phyloP scores from a whole-genome alignment of 306 rosid genomes.

The Prunus fruticosa region DNA sequence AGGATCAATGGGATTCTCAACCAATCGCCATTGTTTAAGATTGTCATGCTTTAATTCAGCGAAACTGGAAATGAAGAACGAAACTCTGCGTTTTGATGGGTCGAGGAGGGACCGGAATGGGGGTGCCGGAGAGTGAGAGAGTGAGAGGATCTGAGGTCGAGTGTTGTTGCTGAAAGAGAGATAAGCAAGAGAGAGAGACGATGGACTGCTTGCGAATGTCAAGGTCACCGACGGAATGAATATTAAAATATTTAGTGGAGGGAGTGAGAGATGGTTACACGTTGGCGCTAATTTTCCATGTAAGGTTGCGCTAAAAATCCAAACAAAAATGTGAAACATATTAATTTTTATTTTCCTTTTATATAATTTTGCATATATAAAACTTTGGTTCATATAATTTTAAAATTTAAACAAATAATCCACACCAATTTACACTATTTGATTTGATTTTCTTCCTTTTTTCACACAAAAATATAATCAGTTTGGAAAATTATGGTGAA shows the following conservation, averaged over 20 bases:
- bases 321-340: too few species aligned
- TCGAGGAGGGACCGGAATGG: not conserved
- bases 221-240: not conserved
- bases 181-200: not conserved
- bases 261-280: not conserved
- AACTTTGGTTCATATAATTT: too few species aligned
- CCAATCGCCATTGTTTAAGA: conserved; percentile 36
- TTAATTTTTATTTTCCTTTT: too few species aligned
- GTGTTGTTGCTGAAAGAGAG: not conserved
- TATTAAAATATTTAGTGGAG: not conserved
- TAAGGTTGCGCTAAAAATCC: too few species aligned
- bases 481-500: too few species aligned
- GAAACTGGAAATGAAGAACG: not conserved
- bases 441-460: too few species aligned
- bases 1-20: conserved; percentile 29
- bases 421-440: too few species aligned
- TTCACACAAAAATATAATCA: too few species aligned
- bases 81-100: conserved; percentile 1
- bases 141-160: not conserved
- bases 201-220: not conserved
- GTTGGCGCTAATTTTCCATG: not conserved
- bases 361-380: too few species aligned
- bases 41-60: conserved; percentile 24
- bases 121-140: not conserved
- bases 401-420: too few species aligned